A percentile compares a stretch with the other conserved stretches of the same genome.
These are phyloP conservation scores for Capsicum pubescens DNA, from an alignment of 257 asterid genomes.

Conservation along the genomic window DNA sequence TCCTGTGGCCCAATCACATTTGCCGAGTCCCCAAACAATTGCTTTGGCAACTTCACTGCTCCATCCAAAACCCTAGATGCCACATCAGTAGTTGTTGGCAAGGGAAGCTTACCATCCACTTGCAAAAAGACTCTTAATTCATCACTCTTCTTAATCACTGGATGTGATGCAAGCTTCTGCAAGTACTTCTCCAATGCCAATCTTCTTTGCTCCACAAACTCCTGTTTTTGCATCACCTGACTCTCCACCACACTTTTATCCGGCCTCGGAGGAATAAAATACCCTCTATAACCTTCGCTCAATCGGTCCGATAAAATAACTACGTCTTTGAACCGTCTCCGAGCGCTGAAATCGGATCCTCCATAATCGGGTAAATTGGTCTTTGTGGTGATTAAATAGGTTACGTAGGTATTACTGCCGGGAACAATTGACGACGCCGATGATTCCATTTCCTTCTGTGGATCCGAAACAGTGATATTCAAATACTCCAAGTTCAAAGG, in stretches of 20 bases:
- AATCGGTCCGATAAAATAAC: conserved; percentile 90
- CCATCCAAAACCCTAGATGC: conserved; percentile 96
- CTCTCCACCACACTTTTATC: conserved; percentile 94
- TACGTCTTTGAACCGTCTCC: conserved; percentile 89
- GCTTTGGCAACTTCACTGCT: conserved; percentile 85
- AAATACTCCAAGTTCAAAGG: conserved; percentile 61
- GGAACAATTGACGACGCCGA: conserved; percentile 83
- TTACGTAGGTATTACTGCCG: conserved; percentile 69
- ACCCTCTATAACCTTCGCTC: conserved; percentile 75
- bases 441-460: conserved; percentile 80
- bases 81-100: conserved; percentile 70
- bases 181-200: conserved; percentile 84
- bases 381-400: conserved; percentile 77
- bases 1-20: conserved; percentile 81
- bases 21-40: conserved; percentile 78
- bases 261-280: conserved; percentile 88
- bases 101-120: conserved; percentile 82
- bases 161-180: conserved; percentile 78
- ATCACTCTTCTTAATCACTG: conserved; percentile 75
- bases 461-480: conserved; percentile 74
- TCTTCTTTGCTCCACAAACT: conserved; percentile 96
- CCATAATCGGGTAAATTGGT: conserved; percentile 67
- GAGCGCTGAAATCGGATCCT: conserved; percentile 64
- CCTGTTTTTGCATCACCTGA: conserved; percentile 98
- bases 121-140: conserved; percentile 92